Evolutionary conservation across 176 grass and related monocot species (phyloP).

Genomic region (Oryza officinalis): DNA sequence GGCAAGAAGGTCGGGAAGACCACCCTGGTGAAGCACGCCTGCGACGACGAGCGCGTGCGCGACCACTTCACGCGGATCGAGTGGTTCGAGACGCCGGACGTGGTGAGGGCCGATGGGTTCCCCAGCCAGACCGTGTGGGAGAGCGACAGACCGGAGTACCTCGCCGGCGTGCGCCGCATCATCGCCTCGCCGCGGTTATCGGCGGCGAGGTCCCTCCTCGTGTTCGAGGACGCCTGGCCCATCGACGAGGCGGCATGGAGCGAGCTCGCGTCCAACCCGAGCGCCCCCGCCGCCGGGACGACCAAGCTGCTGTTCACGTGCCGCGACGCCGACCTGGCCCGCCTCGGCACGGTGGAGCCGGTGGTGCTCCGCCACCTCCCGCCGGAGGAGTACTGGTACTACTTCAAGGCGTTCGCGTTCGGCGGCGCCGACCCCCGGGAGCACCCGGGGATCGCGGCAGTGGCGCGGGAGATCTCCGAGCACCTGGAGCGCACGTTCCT

Average conservation of each 20-base stretch:
- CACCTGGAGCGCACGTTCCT: conserved; percentile 34
- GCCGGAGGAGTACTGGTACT: conserved; percentile 51
- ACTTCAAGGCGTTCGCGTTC: conserved; percentile 50
- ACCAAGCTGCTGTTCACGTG: conserved; percentile 42
- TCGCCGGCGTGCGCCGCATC: conserved; percentile 38
- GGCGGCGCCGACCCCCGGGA: conserved; percentile 30
- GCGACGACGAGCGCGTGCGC: conserved; percentile 37
- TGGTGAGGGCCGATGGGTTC: background rate
- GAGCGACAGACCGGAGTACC: conserved; percentile 40
- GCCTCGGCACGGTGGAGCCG: conserved; percentile 25
- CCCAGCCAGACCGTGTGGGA: conserved; percentile 20
- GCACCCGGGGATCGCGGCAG: conserved; percentile 36
- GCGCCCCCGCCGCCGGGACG: conserved; percentile 15
- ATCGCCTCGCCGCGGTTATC: background rate
- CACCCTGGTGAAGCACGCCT: conserved; percentile 42
- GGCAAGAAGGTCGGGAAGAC: conserved; percentile 29
- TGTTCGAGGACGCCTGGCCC: conserved; percentile 53
- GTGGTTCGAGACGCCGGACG: conserved; percentile 29
- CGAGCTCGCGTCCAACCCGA: conserved; percentile 13
- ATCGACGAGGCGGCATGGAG: conserved; percentile 37
- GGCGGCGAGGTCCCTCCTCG: background rate
- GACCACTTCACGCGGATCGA: conserved; percentile 39
- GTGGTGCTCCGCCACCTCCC: background rate
- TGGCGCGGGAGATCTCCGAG: conserved; percentile 36
- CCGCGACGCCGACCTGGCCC: conserved; percentile 27